Percentiles rank a stretch among this genome's conserved stretches.
phyloP scores from a whole-genome alignment of 257 asterid genomes.

The Rauvolfia tetraphylla region DNA sequence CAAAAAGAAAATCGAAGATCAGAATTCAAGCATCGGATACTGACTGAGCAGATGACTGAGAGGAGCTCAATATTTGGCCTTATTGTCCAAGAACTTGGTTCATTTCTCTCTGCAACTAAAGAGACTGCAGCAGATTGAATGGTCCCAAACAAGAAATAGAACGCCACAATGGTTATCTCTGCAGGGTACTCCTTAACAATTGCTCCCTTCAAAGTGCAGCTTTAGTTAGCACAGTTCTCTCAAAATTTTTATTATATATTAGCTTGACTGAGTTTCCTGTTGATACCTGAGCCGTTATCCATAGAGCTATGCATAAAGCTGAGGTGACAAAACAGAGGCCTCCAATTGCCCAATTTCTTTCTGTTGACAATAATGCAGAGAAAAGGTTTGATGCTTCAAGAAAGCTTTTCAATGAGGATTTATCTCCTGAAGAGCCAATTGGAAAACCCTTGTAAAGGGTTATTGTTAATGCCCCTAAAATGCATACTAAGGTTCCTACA shows the following conservation, averaged over 20 bases:
- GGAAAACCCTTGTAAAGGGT: constrained; percentile 16
- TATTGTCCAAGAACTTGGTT: constrained; percentile 24
- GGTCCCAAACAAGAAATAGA: constrained; percentile 15
- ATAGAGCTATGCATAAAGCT: constrained; percentile 1
- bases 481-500: constrained; percentile 9
- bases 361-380: background rate
- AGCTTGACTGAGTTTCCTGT: background rate
- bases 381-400: background rate
- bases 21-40: background rate
- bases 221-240: background rate
- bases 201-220: constrained; percentile 11
- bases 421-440: background rate
- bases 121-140: constrained; percentile 6
- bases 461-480: constrained; percentile 11
- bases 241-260: background rate
- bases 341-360: constrained; percentile 17
- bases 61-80: constrained; percentile 20
- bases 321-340: constrained; percentile 12
- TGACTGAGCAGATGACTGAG: constrained; percentile 19
- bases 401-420: background rate
- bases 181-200: constrained; percentile 19
- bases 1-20: background rate
- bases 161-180: constrained; percentile 20
- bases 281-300: constrained; percentile 12
- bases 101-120: background rate